A percentile compares a stretch with the other conserved stretches of the same genome.
Evolutionary conservation across 1,139 yeast species (phyloP).

Genomic region (Debaryomyces sp.): DNA sequence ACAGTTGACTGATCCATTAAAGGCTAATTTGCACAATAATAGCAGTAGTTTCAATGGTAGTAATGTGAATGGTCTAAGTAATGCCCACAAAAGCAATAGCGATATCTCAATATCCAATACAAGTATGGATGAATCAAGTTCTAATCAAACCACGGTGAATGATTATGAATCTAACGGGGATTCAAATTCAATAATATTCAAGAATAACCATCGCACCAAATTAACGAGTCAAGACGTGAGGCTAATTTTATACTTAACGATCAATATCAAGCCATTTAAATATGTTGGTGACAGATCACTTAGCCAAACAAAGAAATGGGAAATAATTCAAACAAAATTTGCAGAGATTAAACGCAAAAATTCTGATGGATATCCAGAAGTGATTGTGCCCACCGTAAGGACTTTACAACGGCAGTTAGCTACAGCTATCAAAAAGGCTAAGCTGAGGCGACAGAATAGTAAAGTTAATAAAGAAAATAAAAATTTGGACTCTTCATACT

Average conservation of each 20-base stretch:
- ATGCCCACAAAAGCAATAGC: slow-evolving; percentile 3
- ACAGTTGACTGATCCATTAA: slow-evolving; percentile 1
- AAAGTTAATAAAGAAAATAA: neutral
- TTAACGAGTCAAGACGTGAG: slow-evolving; percentile 31
- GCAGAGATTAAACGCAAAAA: slow-evolving; percentile 20
- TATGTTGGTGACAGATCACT: slow-evolving; percentile 38
- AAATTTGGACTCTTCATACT: neutral
- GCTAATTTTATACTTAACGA: slow-evolving; percentile 33
- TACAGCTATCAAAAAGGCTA: slow-evolving; percentile 36
- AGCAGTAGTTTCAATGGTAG: neutral
- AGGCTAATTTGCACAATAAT: slow-evolving; percentile 2
- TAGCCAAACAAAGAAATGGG: slow-evolving; percentile 42
- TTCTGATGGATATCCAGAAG: slow-evolving; percentile 11
- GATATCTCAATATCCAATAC: slow-evolving; percentile 5
- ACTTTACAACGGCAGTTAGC: slow-evolving; percentile 42
- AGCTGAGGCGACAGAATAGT: slow-evolving; percentile 14
- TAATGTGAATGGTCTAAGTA: slow-evolving; percentile 5
- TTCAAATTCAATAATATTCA: slow-evolving; percentile 8
- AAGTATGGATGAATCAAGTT: slow-evolving; percentile 8
- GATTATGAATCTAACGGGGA: slow-evolving; percentile 7
- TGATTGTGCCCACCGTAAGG: slow-evolving; percentile 37
- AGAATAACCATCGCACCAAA: slow-evolving; percentile 25
- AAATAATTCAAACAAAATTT: slow-evolving; percentile 31
- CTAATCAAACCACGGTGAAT: slow-evolving; percentile 6
- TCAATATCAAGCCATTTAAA: slow-evolving; percentile 39